Percentiles rank a stretch among this genome's conserved stretches.
phyloP scores from a whole-genome alignment of 2,329 filamentous ascomycete genomes.

The Lachnellula subtilissima region DNA sequence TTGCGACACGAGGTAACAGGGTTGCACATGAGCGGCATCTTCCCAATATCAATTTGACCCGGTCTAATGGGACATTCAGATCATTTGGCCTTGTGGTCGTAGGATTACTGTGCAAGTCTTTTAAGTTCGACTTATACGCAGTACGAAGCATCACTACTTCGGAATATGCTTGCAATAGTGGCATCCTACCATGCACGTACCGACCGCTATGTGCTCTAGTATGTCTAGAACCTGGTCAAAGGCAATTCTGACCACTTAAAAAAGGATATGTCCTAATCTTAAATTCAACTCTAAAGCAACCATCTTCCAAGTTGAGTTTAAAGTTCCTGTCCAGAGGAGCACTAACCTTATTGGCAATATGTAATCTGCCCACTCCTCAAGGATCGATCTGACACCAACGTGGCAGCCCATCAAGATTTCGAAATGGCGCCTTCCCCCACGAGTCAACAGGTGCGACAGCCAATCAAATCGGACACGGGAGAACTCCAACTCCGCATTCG shows the following conservation, averaged over 20 bases:
- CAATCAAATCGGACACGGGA: not conserved
- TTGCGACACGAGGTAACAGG: constrained; percentile 14
- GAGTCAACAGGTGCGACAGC: not conserved
- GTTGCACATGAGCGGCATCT: not conserved
- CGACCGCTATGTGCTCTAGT: not conserved
- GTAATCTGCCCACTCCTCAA: not conserved
- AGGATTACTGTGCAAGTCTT: not conserved
- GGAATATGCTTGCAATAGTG: not conserved
- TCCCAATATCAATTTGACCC: not conserved
- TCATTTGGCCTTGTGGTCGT: not conserved
- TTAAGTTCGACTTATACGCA: too few species aligned
- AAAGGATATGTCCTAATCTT: too few species aligned
- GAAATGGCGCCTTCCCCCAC: not conserved
- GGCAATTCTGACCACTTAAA: too few species aligned
- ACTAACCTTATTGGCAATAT: constrained; percentile 1
- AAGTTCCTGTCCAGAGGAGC: not conserved
- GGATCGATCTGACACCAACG: not conserved
- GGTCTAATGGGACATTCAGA: not conserved
- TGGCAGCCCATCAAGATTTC: not conserved
- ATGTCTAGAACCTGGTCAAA: not conserved
- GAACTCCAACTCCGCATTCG: not conserved
- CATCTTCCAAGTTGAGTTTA: not conserved
- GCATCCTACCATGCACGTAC: not conserved
- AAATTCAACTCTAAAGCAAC: not conserved
- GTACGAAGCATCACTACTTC: not conserved